A percentile compares a stretch with the other conserved stretches of the same genome.
phyloP scores from a whole-genome alignment of 2,329 filamentous ascomycete species.

The Camillea tinctor region DNA sequence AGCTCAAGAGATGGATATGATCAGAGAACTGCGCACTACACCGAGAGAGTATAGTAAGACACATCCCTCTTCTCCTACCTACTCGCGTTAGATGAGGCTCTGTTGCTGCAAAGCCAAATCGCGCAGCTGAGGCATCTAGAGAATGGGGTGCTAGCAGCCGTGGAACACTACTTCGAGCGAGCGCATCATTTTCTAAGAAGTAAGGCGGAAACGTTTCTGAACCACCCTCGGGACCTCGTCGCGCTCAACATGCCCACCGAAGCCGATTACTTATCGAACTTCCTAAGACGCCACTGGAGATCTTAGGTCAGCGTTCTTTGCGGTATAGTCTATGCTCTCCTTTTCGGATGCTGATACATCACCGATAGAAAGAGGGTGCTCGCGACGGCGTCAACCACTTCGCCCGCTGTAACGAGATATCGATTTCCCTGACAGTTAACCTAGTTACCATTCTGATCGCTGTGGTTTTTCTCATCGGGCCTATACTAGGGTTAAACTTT shows the following conservation, averaged over 20 bases:
- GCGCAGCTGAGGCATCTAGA: conserved; percentile 4
- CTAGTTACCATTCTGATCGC: conserved; percentile 2
- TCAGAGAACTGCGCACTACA: not conserved
- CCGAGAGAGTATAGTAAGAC: conserved; percentile 7
- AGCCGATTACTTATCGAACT: conserved; percentile 4
- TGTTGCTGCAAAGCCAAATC: conserved; percentile 10
- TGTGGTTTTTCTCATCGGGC: conserved; percentile 3
- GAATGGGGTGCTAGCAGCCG: conserved; percentile 2
- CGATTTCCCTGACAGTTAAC: not conserved
- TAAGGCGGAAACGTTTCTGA: conserved; percentile 3
- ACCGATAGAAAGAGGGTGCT: no score
- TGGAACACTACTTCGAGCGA: conserved; percentile 2
- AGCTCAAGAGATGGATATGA: no score
- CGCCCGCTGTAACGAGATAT: not conserved
- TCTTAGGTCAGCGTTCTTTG: no score
- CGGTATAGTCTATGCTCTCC: no score
- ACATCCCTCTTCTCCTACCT: not conserved
- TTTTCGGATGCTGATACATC: no score
- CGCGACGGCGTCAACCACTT: no score
- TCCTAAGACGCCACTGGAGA: conserved; percentile 1
- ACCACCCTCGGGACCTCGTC: conserved; percentile 3
- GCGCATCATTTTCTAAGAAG: conserved; percentile 2
- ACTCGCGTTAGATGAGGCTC: conserved; percentile 5
- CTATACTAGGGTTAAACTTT: conserved; percentile 4
- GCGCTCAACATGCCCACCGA: conserved; percentile 1